Base-by-base conservation (phyloP, 164 flowering plant species). In the Nymphaea colorata region DNA sequence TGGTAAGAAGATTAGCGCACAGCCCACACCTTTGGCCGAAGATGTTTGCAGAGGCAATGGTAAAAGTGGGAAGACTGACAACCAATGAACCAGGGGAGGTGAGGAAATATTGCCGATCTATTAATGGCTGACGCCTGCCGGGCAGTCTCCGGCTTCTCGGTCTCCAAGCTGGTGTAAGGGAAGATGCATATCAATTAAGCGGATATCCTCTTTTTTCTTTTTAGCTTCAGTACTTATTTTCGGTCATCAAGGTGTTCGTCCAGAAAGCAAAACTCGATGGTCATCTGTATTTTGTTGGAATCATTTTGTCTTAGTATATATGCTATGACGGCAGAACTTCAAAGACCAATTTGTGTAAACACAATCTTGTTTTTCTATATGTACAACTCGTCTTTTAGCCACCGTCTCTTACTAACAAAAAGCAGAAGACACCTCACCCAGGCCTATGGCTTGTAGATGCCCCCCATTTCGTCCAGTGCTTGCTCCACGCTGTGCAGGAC, bases 31-130 rank as follows among this genome's bases (percentile, higher is more conserved):
- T 2, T 16, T 72, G 75, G 76, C 4, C 66, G 0, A n/a, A 3
- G 7, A 64, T 43, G 64, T 78, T 78, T 11, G 60, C 66, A 7
- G 17, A 43, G 59, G 78, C 74, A 42, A 78, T 72, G 78, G 61
- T 55, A 25, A 44, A 43, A 62, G n/a, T 78, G 67, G 73, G 77
- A n/a, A 43, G 72, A 51, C 72, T 71, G 43, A 73, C 70, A 15
- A 51, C 57, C 12, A 8, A 10, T 57, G 43, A 6, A 2, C 2
- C 68, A 43, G 78, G 80, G 41, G 80, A 77, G 79, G 69, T 77
- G 36, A 71, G 79, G 64, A 74, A 42, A 10, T 4, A 15, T 36
- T 77, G 76, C 57, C 61, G 74, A 41, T 43, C 62, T 3, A 44
- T 63, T 41, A 74, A 74, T 44, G 16, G 59, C 59, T 10, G 16